These are phyloP conservation scores for Carnegiea gigantea DNA, from an alignment of 179 eudicot species.

Conservation along the genomic window DNA sequence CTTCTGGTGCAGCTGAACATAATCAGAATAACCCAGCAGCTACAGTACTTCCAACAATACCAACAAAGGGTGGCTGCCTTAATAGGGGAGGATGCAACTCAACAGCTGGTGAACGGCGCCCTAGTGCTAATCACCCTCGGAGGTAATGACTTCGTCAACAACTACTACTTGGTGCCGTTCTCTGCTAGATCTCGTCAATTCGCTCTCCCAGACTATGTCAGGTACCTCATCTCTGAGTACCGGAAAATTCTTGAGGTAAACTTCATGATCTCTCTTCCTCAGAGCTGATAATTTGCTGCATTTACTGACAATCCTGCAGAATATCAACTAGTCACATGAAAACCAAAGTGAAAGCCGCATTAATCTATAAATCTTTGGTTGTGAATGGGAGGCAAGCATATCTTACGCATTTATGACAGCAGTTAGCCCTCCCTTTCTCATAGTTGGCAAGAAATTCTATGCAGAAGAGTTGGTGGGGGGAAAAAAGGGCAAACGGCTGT, in stretches of 20 bases:
- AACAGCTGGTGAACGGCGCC: slow-evolving; percentile 32
- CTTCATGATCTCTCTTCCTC: background rate
- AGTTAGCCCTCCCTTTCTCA: slow-evolving; percentile 5
- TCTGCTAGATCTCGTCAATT: slow-evolving; percentile 40
- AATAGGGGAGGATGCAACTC: slow-evolving; percentile 31
- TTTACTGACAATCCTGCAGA: background rate
- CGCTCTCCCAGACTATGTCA: slow-evolving; percentile 36
- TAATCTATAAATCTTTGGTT: slow-evolving; percentile 3
- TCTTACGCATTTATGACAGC: background rate
- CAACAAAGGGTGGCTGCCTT: slow-evolving; percentile 38
- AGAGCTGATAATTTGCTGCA: background rate
- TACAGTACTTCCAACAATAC: slow-evolving; percentile 36
- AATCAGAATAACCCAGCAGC: slow-evolving; percentile 33
- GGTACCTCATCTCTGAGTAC: slow-evolving; percentile 36
- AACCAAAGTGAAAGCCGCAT: background rate
- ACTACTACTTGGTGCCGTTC: slow-evolving; percentile 41
- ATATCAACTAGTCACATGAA: slow-evolving; percentile 10
- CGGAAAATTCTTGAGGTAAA: slow-evolving; percentile 27
- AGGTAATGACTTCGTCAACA: slow-evolving; percentile 52
- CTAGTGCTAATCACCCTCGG: slow-evolving; percentile 44
- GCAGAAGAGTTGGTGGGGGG: background rate
- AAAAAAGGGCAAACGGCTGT: background rate
- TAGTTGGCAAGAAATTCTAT: background rate
- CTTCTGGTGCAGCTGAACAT: slow-evolving; percentile 38
- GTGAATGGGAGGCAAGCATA: slow-evolving; percentile 10